Conservation (phyloP, 805 yeast genomes). For the Lipomyces oligophaga region DNA sequence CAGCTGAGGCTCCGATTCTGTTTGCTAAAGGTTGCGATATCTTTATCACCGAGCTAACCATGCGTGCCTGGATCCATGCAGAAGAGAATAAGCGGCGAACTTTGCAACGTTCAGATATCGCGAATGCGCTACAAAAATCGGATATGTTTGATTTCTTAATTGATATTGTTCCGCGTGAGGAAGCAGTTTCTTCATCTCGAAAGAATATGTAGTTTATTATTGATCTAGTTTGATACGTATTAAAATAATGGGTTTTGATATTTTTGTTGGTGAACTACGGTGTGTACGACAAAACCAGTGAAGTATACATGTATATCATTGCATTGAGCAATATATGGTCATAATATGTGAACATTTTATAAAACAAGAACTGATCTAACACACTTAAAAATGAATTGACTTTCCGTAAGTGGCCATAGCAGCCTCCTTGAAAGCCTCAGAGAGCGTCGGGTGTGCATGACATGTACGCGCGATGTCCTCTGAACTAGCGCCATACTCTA, state of each 20-base stretch:
- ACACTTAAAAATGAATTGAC: too few species aligned
- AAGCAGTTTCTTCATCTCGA: slow-evolving; percentile 39
- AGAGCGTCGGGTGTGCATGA: slow-evolving; percentile 97
- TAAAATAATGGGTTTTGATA: not conserved
- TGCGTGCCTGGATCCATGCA: slow-evolving; percentile 99
- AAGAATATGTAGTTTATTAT: slow-evolving; percentile 13
- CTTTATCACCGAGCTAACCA: slow-evolving; percentile 92
- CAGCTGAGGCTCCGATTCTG: slow-evolving; percentile 96
- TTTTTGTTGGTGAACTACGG: not conserved
- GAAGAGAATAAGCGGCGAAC: slow-evolving; percentile 95
- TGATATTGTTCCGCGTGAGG: slow-evolving; percentile 92
- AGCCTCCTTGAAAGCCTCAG: slow-evolving; percentile 98
- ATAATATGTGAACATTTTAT: too few species aligned
- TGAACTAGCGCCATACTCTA: slow-evolving; percentile 97
- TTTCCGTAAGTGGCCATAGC: too few species aligned
- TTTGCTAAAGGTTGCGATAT: slow-evolving; percentile 98
- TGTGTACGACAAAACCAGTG: not conserved
- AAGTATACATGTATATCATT: not conserved
- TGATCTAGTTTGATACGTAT: too few species aligned
- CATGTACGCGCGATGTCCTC: slow-evolving; percentile 97
- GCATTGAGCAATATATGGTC: too few species aligned
- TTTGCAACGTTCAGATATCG: slow-evolving; percentile 87
- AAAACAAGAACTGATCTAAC: too few species aligned
- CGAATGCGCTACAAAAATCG: slow-evolving; percentile 87
- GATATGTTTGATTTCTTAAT: slow-evolving; percentile 97